These are phyloP conservation scores for Grosmannia huntii DNA, from an alignment of 2,329 filamentous ascomycete species.

Conservation along the genomic window DNA sequence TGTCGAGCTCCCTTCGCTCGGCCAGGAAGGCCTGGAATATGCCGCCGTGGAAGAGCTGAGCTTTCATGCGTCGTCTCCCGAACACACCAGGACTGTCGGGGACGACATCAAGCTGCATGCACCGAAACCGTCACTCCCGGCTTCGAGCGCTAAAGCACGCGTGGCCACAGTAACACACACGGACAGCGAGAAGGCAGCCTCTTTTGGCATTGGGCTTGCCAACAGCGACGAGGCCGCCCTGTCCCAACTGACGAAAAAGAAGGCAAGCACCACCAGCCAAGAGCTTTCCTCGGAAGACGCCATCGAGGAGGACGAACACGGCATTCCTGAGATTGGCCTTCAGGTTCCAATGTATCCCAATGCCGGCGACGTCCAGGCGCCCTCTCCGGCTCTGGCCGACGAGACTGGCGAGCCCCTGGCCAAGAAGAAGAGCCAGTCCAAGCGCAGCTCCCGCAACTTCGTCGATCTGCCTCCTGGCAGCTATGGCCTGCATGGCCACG, in stretches of 20 bases:
- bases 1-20: constrained; percentile 71
- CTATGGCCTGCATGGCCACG: constrained; percentile 87
- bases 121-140: constrained; percentile 74
- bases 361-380: constrained; percentile 91
- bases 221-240: constrained; percentile 37
- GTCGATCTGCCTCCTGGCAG: constrained; percentile 66
- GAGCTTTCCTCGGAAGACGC: constrained; percentile 30
- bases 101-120: constrained; percentile 78
- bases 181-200: constrained; percentile 74
- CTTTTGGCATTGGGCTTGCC: constrained; percentile 68
- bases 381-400: constrained; percentile 56
- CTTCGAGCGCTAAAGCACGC: constrained; percentile 67
- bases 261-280: constrained; percentile 42
- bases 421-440: constrained; percentile 44
- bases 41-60: constrained; percentile 40
- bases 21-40: constrained; percentile 85
- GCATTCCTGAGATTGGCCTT: constrained; percentile 83
- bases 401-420: constrained; percentile 19
- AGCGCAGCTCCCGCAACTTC: constrained; percentile 59
- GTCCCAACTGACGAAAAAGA: constrained; percentile 46
- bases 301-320: constrained; percentile 65
- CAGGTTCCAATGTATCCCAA: constrained; percentile 89
- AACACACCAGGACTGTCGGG: constrained; percentile 66
- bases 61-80: constrained; percentile 35
- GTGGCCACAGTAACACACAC: constrained; percentile 79